Percentiles rank a stretch among this genome's conserved stretches.
Conservation (phyloP, 768 basidiomycete genomes). For the Boletellus ananiceps region DNA sequence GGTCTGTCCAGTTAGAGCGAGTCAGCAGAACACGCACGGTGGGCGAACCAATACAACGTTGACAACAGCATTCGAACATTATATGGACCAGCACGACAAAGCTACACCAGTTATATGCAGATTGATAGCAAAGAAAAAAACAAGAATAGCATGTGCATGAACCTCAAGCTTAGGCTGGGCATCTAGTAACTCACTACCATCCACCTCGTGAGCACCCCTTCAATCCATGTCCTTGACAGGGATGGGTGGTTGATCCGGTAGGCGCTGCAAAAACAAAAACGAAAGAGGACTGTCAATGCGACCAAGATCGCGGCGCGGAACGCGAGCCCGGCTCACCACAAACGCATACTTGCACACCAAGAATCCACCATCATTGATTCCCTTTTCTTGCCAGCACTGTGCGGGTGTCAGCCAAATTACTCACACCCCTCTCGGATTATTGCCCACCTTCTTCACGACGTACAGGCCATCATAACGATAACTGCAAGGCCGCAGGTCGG, state of each 20-base stretch:
- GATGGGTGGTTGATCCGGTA: conserved; percentile 22
- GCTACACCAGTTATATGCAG: too few species aligned
- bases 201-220: conserved; percentile 3
- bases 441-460: conserved; percentile 59
- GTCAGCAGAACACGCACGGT: too few species aligned
- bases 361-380: conserved; percentile 62
- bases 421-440: neutral
- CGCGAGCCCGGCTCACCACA: conserved; percentile 44
- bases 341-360: conserved; percentile 85
- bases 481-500: conserved; percentile 30
- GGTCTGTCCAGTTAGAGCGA: too few species aligned
- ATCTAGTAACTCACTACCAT: neutral
- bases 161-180: neutral
- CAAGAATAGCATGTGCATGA: too few species aligned
- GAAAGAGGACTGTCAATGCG: neutral
- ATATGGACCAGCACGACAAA: too few species aligned
- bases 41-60: too few species aligned
- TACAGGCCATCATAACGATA: conserved; percentile 94
- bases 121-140: too few species aligned
- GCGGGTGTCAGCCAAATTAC: neutral
- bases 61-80: too few species aligned
- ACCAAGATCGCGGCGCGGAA: neutral
- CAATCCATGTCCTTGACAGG: conserved; percentile 18
- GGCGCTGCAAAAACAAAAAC: conserved; percentile 15
- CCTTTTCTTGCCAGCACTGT: conserved; percentile 72